Evolutionary conservation across 2,329 filamentous ascomycete species (phyloP).

Genomic region (Fusarium albosuccineum): DNA sequence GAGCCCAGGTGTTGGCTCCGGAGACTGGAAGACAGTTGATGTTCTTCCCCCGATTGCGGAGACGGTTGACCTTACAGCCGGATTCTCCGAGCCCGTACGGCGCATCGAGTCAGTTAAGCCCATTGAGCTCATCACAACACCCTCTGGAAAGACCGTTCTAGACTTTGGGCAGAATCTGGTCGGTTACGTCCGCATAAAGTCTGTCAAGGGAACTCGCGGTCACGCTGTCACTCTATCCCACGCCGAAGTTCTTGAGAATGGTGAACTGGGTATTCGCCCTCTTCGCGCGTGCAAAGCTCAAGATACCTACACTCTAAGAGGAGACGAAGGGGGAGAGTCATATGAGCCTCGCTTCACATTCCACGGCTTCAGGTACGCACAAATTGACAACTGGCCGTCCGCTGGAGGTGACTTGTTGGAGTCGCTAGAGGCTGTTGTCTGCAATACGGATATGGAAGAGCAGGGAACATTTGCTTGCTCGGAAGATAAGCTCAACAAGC

Average conservation of each 20-base stretch:
- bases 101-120: slow-evolving; percentile 50
- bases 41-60: slow-evolving; percentile 26
- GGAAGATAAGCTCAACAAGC: slow-evolving; percentile 63
- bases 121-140: slow-evolving; percentile 49
- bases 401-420: slow-evolving; percentile 37
- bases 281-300: slow-evolving; percentile 64
- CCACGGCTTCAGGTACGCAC: slow-evolving; percentile 67
- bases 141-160: slow-evolving; percentile 59
- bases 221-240: slow-evolving; percentile 61
- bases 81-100: slow-evolving; percentile 60
- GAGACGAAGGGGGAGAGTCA: slow-evolving; percentile 29
- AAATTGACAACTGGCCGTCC: slow-evolving; percentile 60
- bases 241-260: slow-evolving; percentile 67
- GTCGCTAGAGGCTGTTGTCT: slow-evolving; percentile 50
- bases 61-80: slow-evolving; percentile 50
- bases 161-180: slow-evolving; percentile 72
- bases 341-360: slow-evolving; percentile 65
- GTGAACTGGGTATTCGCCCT: slow-evolving; percentile 56
- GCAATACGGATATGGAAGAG: slow-evolving; percentile 67
- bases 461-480: slow-evolving; percentile 67
- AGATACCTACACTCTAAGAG: slow-evolving; percentile 55
- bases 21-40: slow-evolving; percentile 31
- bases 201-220: slow-evolving; percentile 52
- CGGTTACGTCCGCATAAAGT: slow-evolving; percentile 59
- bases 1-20: background rate